Base-by-base conservation (phyloP, 192 early-diverging fungal genomes). In the Umbelopsis vinacea region DNA sequence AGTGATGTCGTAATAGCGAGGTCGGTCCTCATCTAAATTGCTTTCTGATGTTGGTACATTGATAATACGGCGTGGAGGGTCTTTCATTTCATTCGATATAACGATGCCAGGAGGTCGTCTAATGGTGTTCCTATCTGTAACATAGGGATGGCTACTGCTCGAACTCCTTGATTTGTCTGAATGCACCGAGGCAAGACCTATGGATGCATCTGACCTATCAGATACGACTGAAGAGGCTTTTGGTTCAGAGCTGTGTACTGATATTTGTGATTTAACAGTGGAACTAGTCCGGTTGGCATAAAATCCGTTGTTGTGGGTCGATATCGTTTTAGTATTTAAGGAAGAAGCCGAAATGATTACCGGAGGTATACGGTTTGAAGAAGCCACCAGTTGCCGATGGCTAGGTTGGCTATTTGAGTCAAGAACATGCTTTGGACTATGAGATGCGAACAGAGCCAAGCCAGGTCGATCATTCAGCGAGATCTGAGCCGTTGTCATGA, bases 401-500 rank as follows among this genome's bases (percentile, higher is more conserved):
- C 12, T 17, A 63, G 33, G 14, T 8, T 63, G 14, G 57, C 11
- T 63, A 37, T 29, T 22, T 37, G 57, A 1, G 11, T 63, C 57
- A 37, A 35, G 29, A 0, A 29, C 19, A 7, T 12, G 26, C 57
- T 63, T 63, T 37, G 33, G 57, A 63, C 33, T 63, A 8, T 50
- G 48, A 1, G 57, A 29, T 63, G 57, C 57, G 33, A 63, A 63
- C 15, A 63, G 17, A 6, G 57, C 57, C 17, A 63, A 12, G 17
- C 57, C 57, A 29, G 57, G 57, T 37, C 57, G 57, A 19, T 63
- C 57, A n/a, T 29, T 35, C 14, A 63, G 7, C 26, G 57, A 63
- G 57, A 63, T 63, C 19, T 63, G 57, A 12, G 57, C 57, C 12
- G 57, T 37, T 19, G 57, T 63, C 57, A 37, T 63, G 57, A 63